Conservation (phyloP, 345 rosid species). For the Citrus inodora region DNA sequence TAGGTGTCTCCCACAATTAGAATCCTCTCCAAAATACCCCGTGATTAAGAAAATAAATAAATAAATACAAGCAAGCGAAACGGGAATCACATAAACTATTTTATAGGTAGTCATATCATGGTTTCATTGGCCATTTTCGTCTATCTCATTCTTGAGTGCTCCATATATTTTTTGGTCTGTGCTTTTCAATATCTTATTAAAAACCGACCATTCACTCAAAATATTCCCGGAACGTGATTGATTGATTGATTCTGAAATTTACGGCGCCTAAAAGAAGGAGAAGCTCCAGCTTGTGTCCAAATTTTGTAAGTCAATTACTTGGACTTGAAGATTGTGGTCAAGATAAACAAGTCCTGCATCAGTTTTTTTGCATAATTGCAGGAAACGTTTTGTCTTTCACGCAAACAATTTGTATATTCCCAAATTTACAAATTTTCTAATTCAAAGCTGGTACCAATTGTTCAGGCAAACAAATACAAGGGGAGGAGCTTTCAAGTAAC, state of each 20-base stretch:
- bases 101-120: background rate
- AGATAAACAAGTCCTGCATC: background rate
- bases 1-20: no score
- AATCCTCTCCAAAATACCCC: fast-evolving
- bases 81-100: background rate
- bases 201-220: background rate
- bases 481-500: background rate
- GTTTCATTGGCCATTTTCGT: background rate
- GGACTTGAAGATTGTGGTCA: background rate
- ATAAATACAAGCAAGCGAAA: background rate
- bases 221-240: background rate
- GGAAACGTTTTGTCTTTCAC: background rate
- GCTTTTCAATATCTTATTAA: background rate
- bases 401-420: background rate
- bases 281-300: background rate
- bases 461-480: background rate
- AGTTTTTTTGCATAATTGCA: background rate
- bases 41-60: background rate
- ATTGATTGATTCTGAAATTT: background rate
- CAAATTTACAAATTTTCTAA: background rate
- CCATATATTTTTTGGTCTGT: background rate
- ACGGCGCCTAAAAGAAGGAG: background rate
- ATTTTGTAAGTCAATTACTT: background rate
- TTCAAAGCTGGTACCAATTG: background rate
- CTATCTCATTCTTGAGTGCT: background rate